Evolutionary conservation across 352 stramenopile species (phyloP), one percentile per base, ranked within the genome.

Genomic region (Globisporangium ultimum): DNA sequence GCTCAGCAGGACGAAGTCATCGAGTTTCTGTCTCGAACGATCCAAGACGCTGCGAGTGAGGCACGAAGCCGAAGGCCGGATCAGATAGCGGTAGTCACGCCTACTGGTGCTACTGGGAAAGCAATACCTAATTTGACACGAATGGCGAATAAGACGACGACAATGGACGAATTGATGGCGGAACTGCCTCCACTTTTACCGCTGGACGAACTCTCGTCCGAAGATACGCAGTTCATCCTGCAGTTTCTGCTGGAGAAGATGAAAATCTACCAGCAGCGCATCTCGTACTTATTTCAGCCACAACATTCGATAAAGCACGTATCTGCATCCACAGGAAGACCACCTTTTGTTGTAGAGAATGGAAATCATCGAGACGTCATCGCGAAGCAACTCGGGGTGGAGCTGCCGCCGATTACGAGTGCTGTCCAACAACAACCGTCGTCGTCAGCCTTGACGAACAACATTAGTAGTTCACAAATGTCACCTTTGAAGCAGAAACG

Each of bases 181-280:
- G 55, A 57, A 7, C 41, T 86, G 0, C 53, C 76, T 8, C 53
- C 66, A 46, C 64, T 70, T 15, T 63, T 69, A 22, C 53, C 66
- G 14, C 58, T 88, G 21, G 78, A 91, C 18, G 79, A 89, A 45
- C 61, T 91, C 11, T 78, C 70, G 2, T 58, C 61, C 4, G 58
- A 74, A 11, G 76, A 88, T 12, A 70, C 60, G n/a, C 72, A 68
- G 2, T 56, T 71, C 12, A 67, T 89, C 13, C 51, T 91, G 6
- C 45, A 64, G n/a, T 80, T 91, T 41, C 47, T 91, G 8, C 52
- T 91, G 9, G 78, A 84, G 36, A 89, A 88, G 49, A 77, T 89
- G 63, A 69, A 68, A n/a, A 38, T 67, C 3, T 88, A 88, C 53
- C 82, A 91, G 67, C 51, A 78, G 8, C 67, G 71, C 40, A 69